Percentiles rank a stretch among this genome's conserved stretches.
Conservation (phyloP, 148 eudicot genomes). For the Selenicereus undatus region DNA sequence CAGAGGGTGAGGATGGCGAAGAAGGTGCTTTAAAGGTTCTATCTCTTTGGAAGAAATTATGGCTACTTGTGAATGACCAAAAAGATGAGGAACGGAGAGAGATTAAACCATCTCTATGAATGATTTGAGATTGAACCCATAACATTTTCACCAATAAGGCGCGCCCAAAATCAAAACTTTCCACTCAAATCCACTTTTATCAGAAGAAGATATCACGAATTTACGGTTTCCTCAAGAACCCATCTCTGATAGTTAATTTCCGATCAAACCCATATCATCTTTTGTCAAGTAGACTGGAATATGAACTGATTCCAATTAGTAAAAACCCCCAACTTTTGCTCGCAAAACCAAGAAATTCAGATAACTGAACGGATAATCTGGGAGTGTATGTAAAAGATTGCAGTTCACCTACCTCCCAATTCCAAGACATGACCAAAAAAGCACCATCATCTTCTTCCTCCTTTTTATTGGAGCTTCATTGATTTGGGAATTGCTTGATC, state of each 20-base stretch:
- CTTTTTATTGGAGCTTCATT: background rate
- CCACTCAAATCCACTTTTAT: background rate
- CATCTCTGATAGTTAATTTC: background rate
- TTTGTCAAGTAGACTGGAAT: background rate
- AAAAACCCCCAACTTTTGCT: background rate
- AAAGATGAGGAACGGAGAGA: conserved; percentile 12
- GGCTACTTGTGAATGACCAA: conserved; percentile 9
- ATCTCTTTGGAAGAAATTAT: conserved; percentile 30
- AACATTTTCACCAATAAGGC: conserved; percentile 28
- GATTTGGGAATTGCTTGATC: background rate
- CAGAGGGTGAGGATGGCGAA: conserved; percentile 33
- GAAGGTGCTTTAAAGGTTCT: conserved; percentile 17
- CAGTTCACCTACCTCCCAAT: background rate
- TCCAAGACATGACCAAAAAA: background rate
- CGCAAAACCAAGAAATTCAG: background rate
- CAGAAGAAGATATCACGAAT: background rate
- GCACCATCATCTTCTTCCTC: background rate
- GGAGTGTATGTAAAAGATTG: background rate
- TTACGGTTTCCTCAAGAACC: conserved; percentile 16
- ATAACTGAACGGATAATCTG: background rate
- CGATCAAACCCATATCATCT: background rate
- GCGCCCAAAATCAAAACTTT: conserved; percentile 14
- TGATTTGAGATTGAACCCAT: conserved; percentile 20
- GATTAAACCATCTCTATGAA: conserved; percentile 18
- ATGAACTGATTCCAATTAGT: background rate